phyloP scores from a whole-genome alignment of 495 filamentous ascomycete genomes.

The Lophiotrema nucula region DNA sequence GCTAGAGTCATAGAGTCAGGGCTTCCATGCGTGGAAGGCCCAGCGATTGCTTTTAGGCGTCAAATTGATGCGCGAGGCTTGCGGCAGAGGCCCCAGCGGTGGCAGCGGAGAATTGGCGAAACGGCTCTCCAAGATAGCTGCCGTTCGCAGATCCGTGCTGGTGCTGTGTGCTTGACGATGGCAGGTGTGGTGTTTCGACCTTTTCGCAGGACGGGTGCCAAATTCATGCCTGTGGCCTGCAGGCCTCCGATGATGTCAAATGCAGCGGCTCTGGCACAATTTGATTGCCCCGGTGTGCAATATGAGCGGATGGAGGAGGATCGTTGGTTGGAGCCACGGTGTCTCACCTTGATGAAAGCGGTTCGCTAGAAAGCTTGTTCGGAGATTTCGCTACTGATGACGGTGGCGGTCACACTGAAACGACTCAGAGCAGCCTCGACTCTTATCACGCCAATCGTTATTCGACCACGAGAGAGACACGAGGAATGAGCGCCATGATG shows the following conservation, averaged over 20 bases:
- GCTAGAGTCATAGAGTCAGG: background rate
- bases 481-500: background rate
- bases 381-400: background rate
- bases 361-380: constrained; percentile 10
- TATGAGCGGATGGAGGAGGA: constrained; percentile 2
- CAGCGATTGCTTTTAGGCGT: background rate
- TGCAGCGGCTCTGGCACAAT: too few relatives aligned
- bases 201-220: background rate
- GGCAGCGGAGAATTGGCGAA: background rate
- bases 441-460: constrained; percentile 17
- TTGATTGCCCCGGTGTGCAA: background rate
- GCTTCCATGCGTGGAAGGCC: background rate
- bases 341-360: constrained; percentile 25
- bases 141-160: background rate
- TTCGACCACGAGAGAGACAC: background rate
- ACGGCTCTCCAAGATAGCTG: too few relatives aligned
- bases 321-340: background rate
- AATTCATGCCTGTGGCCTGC: background rate
- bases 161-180: background rate
- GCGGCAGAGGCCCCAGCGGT: background rate
- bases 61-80: background rate
- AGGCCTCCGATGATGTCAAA: constrained; percentile 1
- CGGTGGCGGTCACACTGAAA: constrained; percentile 19
- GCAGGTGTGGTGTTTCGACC: background rate
- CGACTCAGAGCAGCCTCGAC: background rate